phyloP scores from a whole-genome alignment of 73 alveolate genomes.

The Breviolum minutum region DNA sequence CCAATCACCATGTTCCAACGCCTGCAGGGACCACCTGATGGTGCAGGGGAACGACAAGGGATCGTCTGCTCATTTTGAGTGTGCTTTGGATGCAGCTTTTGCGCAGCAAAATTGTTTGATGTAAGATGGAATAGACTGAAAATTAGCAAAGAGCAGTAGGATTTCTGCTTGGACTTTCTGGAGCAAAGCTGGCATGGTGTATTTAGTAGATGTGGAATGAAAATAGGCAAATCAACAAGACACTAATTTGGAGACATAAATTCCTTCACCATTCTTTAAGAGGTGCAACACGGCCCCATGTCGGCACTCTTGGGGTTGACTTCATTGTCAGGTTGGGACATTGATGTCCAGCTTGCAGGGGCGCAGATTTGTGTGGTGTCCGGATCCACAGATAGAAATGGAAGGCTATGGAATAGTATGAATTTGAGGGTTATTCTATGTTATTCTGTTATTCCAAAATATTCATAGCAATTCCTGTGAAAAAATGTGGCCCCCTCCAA shows the following conservation, averaged over 20 bases:
- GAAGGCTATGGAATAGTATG: neutral
- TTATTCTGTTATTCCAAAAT: no score
- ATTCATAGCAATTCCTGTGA: neutral
- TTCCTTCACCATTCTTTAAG: no score
- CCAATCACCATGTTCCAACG: neutral
- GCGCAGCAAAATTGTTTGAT: neutral
- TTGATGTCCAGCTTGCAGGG: conserved; percentile 70
- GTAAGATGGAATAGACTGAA: no score
- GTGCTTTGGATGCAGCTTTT: neutral
- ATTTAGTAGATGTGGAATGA: no score
- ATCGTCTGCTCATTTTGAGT: neutral
- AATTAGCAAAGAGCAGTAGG: neutral
- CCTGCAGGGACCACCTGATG: neutral
- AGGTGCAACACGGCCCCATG: neutral
- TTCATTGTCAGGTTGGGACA: conserved; percentile 54
- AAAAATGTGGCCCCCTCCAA: neutral
- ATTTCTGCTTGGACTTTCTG: neutral
- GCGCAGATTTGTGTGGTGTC: conserved; percentile 70
- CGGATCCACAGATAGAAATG: neutral
- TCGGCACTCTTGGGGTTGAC: no score
- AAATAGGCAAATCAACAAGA: no score
- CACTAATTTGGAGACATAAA: no score
- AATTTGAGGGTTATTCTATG: neutral
- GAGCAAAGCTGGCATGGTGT: no score
- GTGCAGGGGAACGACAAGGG: neutral